These are phyloP conservation scores for Artemisia tridentata DNA, from an alignment of 129 eudicot genomes.

Conservation along the genomic window DNA sequence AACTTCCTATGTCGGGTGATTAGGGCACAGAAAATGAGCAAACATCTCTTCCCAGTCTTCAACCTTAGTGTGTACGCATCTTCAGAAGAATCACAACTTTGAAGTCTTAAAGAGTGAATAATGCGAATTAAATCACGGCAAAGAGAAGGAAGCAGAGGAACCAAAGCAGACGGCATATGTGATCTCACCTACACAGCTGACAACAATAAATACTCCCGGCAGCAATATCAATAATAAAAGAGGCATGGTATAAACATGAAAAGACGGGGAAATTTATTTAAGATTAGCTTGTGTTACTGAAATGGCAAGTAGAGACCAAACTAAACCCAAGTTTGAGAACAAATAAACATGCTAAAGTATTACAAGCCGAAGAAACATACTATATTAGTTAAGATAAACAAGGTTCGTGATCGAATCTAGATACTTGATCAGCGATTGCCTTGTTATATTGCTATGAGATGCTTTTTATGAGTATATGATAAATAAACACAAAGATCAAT, in stretches of 20 bases:
- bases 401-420: neutral
- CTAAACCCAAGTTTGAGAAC: no score
- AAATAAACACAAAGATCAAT: constrained; percentile 1
- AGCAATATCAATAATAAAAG: constrained; percentile 9
- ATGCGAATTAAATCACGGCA: constrained; percentile 52
- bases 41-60: constrained; percentile 66
- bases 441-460: neutral
- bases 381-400: neutral
- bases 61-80: constrained; percentile 46
- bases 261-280: neutral
- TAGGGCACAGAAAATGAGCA: constrained; percentile 62
- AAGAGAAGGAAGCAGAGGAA: constrained; percentile 57
- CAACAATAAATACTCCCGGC: neutral
- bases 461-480: constrained; percentile 1
- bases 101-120: constrained; percentile 49
- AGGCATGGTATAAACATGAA: constrained; percentile 6
- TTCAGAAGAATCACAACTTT: constrained; percentile 36
- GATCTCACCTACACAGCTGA: constrained; percentile 62
- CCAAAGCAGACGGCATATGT: constrained; percentile 71
- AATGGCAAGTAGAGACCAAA: no score
- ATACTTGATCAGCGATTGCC: neutral
- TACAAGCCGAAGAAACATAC: neutral
- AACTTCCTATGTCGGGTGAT: constrained; percentile 74
- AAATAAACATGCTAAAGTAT: no score
- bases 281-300: constrained; percentile 10